Base-by-base conservation (phyloP, 768 basidiomycete species). In the Calvatia gigantea region DNA sequence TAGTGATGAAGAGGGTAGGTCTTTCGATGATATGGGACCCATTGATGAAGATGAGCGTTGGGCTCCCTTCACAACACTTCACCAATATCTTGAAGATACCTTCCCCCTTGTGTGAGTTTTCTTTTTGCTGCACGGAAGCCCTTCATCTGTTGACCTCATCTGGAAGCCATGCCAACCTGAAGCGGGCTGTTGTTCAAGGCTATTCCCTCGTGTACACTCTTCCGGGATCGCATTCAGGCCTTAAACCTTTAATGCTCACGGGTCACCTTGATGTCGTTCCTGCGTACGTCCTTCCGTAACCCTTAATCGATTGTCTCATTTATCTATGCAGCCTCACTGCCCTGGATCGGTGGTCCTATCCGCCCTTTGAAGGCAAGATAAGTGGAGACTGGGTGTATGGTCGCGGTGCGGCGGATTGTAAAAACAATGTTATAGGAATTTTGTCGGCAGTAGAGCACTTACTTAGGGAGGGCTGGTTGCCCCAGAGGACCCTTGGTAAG, bases 221-320 rank as follows among this genome's bases (percentile, higher is more conserved):
- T 56, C 23, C 33, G 17, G 69, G 68, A 37, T 55, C 59, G 0
- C n/a, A 52, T 6, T n/a, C 54, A 6, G 33, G 45, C 12, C 46
- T 62, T 2, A 67, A 67, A 46, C 69, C 69, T 4, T 55, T 70
- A n/a, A 59, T 70, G 60, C 54, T 70, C 23, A 65, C 65, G 11
- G 69, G 63, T 17, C 69, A 70, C 48, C 61, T 67, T 37, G 69
- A 69, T 37, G 66, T 69, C 17, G 68, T 66, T n/a, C 66, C 64
- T 28, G 59, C 58, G 65, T 67, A 43, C 51, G 42, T 33, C 43
- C 14, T 33, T 35, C 6, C 53, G 52, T 17, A 28, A 31, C 49
- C 29, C 51, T 25, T 45, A 43, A 25, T 32, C 31, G 19, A 19
- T 33, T 37, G 52, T 37, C 28, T 54, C 19, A 51, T 60, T 28